Percentiles rank a stretch among this genome's conserved stretches.
Evolutionary conservation across 1,284 basidiomycete genomes (phyloP).

Genomic region (Ganoderma sp.): DNA sequence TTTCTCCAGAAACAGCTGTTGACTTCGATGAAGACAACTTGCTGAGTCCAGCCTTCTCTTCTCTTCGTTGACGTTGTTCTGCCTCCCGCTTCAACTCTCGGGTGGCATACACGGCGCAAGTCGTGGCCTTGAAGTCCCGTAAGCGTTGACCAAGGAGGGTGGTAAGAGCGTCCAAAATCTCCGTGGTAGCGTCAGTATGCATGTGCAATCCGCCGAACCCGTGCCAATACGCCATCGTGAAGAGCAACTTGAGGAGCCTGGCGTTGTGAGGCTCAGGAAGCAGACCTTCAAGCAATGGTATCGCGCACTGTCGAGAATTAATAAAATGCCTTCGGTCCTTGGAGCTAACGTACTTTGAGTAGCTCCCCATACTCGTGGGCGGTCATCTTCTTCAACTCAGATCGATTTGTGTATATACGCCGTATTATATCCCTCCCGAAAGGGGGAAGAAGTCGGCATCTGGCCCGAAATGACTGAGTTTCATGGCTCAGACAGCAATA

Average conservation of each 20-base stretch:
- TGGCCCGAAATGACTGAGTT: background rate
- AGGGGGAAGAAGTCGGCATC: constrained; percentile 4
- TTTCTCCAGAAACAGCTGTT: background rate
- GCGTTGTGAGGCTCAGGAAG: background rate
- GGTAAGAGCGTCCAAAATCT: constrained; percentile 19
- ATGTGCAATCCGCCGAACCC: constrained; percentile 40
- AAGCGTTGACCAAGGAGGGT: background rate
- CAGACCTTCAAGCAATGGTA: background rate
- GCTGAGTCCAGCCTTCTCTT: constrained; percentile 27
- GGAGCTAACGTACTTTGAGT: constrained; percentile 14
- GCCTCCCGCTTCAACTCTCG: background rate
- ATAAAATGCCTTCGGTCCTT: background rate
- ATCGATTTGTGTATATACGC: constrained; percentile 7
- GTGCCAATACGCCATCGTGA: constrained; percentile 36
- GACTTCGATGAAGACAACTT: background rate
- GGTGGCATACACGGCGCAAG: background rate
- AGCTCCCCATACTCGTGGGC: constrained; percentile 40
- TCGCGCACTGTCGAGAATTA: background rate
- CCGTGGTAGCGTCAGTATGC: constrained; percentile 37
- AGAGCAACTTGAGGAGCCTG: constrained; percentile 38
- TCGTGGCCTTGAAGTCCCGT: background rate
- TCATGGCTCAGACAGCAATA: background rate
- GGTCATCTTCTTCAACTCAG: constrained; percentile 29
- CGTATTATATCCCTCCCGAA: constrained; percentile 12
- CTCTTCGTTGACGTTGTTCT: background rate